These are phyloP conservation scores for Lepidium aucheri DNA, from an alignment of 345 rosid species.

Conservation along the genomic window DNA sequence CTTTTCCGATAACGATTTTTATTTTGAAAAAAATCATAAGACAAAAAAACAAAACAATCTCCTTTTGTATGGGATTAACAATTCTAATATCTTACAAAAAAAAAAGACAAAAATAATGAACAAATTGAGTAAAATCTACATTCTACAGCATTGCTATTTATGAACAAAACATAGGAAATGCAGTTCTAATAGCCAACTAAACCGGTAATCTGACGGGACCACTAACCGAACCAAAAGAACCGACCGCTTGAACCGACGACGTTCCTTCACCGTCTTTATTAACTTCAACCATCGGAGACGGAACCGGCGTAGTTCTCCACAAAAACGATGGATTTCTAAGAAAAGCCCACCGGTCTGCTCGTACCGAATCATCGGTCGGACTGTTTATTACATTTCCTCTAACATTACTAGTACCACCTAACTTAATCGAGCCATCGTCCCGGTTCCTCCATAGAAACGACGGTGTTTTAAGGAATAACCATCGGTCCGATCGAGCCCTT, in stretches of 20 bases:
- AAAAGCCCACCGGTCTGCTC: slow-evolving; percentile 53
- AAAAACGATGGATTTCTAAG: slow-evolving; percentile 39
- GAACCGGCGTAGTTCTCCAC: slow-evolving; percentile 38
- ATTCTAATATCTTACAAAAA: background rate
- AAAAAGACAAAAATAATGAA: background rate
- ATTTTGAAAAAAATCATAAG: background rate
- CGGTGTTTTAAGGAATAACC: slow-evolving; percentile 25
- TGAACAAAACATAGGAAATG: background rate
- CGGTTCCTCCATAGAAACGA: slow-evolving; percentile 26
- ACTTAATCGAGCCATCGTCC: slow-evolving; percentile 24
- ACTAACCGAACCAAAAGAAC: slow-evolving; percentile 1
- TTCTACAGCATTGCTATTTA: background rate
- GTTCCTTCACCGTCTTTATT: slow-evolving; percentile 25
- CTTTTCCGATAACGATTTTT: background rate
- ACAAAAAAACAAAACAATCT: background rate
- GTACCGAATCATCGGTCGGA: slow-evolving; percentile 22
- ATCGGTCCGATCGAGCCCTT: slow-evolving; percentile 20
- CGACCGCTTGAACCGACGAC: slow-evolving; percentile 18
- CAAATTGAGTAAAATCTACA: slow-evolving; percentile 1
- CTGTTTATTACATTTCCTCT: background rate
- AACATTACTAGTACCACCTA: slow-evolving; percentile 14
- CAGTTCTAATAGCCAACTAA: slow-evolving; percentile 7
- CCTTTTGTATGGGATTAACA: slow-evolving; percentile 4
- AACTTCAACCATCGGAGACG: slow-evolving; percentile 37
- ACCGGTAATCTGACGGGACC: slow-evolving; percentile 47